Evolutionary conservation across 176 grass and related monocot species (phyloP), one percentile per base, ranked within the genome.

Genomic region (Olyra latifolia): DNA sequence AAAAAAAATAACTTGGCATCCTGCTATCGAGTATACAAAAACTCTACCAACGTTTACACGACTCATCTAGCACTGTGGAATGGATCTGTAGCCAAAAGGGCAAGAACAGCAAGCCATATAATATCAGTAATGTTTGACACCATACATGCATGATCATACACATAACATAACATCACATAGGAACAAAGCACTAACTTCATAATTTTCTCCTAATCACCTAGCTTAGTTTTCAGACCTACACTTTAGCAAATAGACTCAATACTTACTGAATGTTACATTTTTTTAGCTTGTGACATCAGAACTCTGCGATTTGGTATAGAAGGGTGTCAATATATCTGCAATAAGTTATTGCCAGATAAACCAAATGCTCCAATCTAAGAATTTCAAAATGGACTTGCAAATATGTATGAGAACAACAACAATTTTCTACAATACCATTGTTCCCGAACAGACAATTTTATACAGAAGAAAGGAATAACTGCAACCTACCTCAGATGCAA

Each of bases 401-500:
- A 66, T 85, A 77, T 50, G 29, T 71, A 76, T 43, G 9, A 42
- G 66, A 64, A 17, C 8, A 83, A 77, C 67, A 72, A 15, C 3
- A 32, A 44, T 71, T 80, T 16, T 58, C 42, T 78, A 41, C 58
- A 14, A 78, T 53, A 15, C 78, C 83, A 72, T 52, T 77, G 58
- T 35, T 48, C 19, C 15, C 29, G 6, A 91, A 68, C 41, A 70
- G 67, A 41, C 41, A 71, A 48, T 28, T 72, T 82, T 65, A 75
- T 63, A 65, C 24, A 80, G 55, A 67, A 90, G 63, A 74, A 83
- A 23, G 30, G 47, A 91, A 72, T 38, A 89, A 42, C 59, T 78
- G 1, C 53, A 62, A 56, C 49, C 69, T 91, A 99, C 97, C 93
- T 99, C 97, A 76, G 97, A 99, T 86, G 97, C 93, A 83, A 99